Evolutionary conservation across 23 red algal genomes (phyloP).

Genomic region (Gracilaria vermiculophylla): DNA sequence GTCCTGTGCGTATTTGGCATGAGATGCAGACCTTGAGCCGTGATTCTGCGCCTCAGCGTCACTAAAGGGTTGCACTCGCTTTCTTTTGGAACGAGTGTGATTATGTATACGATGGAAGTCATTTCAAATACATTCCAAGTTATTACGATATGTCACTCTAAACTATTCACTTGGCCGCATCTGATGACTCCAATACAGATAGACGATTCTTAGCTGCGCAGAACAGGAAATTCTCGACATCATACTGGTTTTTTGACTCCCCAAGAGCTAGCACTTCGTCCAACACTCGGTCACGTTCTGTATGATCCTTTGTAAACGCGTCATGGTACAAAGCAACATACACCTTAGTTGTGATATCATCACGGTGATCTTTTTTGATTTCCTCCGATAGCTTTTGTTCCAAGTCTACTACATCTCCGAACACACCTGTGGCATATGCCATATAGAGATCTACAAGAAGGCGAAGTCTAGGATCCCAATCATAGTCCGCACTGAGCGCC

Average conservation of each 20-base stretch:
- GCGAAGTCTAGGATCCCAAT: slow-evolving; percentile 24
- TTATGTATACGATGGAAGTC: too few relatives aligned
- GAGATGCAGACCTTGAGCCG: too few relatives aligned
- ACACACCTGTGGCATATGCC: slow-evolving; percentile 14
- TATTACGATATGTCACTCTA: neutral
- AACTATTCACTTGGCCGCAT: neutral
- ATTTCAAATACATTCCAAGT: neutral
- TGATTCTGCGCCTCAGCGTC: too few relatives aligned
- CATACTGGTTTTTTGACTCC: neutral
- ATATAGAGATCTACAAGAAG: slow-evolving; percentile 10
- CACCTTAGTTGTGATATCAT: slow-evolving; percentile 31
- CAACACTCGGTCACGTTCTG: slow-evolving; percentile 23
- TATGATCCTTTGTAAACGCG: slow-evolving; percentile 51
- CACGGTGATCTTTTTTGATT: slow-evolving; percentile 25
- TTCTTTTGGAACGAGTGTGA: too few relatives aligned
- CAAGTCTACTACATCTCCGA: slow-evolving; percentile 5
- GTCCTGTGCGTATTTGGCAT: too few relatives aligned
- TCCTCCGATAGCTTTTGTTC: slow-evolving; percentile 11
- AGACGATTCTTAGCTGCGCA: slow-evolving; percentile 32
- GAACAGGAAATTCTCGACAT: slow-evolving; percentile 60
- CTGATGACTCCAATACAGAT: neutral
- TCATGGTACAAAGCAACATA: slow-evolving; percentile 65
- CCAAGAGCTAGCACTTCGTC: slow-evolving; percentile 13
- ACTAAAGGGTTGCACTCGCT: too few relatives aligned
- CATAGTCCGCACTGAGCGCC: neutral